Evolutionary conservation across 1,139 yeast species (phyloP).

Genomic region (Diutina scorzettiae): DNA sequence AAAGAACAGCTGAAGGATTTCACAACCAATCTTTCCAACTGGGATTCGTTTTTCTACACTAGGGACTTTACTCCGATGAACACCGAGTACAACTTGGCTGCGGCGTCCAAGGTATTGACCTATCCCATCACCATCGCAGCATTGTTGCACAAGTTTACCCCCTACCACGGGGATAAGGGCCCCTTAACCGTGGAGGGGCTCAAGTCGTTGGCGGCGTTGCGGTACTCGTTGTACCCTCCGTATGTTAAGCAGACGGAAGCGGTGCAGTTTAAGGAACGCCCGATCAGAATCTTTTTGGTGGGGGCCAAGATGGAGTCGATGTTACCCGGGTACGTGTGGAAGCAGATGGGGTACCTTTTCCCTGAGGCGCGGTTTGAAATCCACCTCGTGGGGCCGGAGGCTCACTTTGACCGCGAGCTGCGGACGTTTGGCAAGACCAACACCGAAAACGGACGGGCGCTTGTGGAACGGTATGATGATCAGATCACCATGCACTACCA

Average conservation of each 20-base stretch:
- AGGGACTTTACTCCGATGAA: constrained; percentile 93
- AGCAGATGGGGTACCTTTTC: constrained; percentile 76
- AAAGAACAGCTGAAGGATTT: constrained; percentile 68
- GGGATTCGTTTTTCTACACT: constrained; percentile 93
- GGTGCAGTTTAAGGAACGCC: constrained; percentile 61
- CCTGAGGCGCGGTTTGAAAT: constrained; percentile 76
- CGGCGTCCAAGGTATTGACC: constrained; percentile 86
- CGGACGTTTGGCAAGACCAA: constrained; percentile 26
- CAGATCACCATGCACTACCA: constrained; percentile 70
- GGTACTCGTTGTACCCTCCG: constrained; percentile 79
- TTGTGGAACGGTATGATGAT: constrained; percentile 64
- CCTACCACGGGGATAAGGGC: constrained; percentile 68
- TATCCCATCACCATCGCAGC: constrained; percentile 89
- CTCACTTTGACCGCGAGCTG: constrained; percentile 52
- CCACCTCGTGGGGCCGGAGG: constrained; percentile 91
- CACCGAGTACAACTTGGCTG: constrained; percentile 90
- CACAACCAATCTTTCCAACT: constrained; percentile 63
- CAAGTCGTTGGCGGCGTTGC: constrained; percentile 80
- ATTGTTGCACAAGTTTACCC: constrained; percentile 71
- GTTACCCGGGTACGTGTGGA: constrained; percentile 93
- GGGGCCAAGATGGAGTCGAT: constrained; percentile 93
- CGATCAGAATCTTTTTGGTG: constrained; percentile 76
- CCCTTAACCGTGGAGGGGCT: constrained; percentile 87
- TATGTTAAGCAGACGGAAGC: constrained; percentile 30
- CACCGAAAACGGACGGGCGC: constrained; percentile 42